Conservation (phyloP, 805 yeast genomes). For the Kodamaea neixiangensis region DNA sequence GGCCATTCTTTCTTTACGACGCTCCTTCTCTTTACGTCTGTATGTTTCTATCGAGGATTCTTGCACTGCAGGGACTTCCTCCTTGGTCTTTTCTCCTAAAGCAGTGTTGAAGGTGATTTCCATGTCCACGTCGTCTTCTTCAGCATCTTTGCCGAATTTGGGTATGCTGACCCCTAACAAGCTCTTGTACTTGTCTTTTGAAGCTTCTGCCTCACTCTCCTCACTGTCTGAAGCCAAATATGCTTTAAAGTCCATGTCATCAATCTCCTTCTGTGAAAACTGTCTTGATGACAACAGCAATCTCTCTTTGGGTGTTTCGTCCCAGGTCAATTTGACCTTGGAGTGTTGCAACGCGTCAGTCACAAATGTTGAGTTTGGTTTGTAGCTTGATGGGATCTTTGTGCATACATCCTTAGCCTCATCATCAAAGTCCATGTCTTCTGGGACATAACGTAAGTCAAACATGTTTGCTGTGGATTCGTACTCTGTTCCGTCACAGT, state of each 20-base stretch:
- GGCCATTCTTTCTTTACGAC: constrained; percentile 82
- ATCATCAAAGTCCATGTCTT: constrained; percentile 80
- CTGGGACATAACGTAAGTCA: constrained; percentile 91
- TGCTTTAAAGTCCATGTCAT: constrained; percentile 89
- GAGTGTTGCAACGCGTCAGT: constrained; percentile 97
- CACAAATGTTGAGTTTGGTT: constrained; percentile 72
- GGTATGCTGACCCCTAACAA: constrained; percentile 49
- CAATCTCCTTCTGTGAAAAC: constrained; percentile 84
- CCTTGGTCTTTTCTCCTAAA: constrained; percentile 44
- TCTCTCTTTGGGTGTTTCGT: constrained; percentile 94
- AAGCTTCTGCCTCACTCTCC: constrained; percentile 49
- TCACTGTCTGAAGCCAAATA: constrained; percentile 82
- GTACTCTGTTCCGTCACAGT: constrained; percentile 93
- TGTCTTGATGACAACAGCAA: constrained; percentile 72
- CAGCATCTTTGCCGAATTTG: constrained; percentile 26
- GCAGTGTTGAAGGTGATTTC: constrained; percentile 96
- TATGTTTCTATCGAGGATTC: constrained; percentile 79
- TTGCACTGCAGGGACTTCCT: constrained; percentile 45
- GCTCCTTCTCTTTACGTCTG: constrained; percentile 87
- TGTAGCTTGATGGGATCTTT: constrained; percentile 73
- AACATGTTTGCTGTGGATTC: constrained; percentile 95
- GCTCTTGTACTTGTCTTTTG: constrained; percentile 60
- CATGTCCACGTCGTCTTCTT: constrained; percentile 77
- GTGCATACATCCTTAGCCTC: constrained; percentile 73
- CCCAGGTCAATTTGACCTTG: constrained; percentile 96